Evolutionary conservation across 148 eudicot genomes (phyloP).

Genomic region (Rheum nobile): DNA sequence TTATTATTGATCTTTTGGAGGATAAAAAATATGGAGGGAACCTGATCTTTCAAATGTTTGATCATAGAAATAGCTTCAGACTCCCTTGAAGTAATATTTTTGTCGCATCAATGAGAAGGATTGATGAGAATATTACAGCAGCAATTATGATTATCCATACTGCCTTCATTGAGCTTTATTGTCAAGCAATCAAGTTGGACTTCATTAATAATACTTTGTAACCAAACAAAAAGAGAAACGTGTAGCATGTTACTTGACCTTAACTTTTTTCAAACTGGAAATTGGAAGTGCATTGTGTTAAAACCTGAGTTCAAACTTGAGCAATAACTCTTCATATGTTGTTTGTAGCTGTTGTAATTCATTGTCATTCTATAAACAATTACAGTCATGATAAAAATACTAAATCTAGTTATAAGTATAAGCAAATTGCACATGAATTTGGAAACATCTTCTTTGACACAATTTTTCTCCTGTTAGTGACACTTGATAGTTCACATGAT

Average conservation of each 20-base stretch:
- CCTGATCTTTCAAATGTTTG: slow-evolving; percentile 74
- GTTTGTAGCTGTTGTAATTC: slow-evolving; percentile 45
- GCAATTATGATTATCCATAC: slow-evolving; percentile 10
- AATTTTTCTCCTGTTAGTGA: slow-evolving; percentile 72
- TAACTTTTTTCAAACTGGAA: neutral
- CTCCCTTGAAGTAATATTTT: slow-evolving; percentile 22
- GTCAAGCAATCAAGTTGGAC: slow-evolving; percentile 54
- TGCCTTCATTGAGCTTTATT: slow-evolving; percentile 44
- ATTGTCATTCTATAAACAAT: slow-evolving; percentile 38
- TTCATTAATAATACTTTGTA: slow-evolving; percentile 57
- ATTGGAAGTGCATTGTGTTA: neutral
- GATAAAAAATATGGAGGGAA: slow-evolving; percentile 10
- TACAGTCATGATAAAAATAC: slow-evolving; percentile 8
- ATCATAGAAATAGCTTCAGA: slow-evolving; percentile 51
- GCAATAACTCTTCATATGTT: slow-evolving; percentile 60
- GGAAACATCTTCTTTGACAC: slow-evolving; percentile 39
- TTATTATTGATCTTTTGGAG: no score
- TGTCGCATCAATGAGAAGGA: slow-evolving; percentile 14
- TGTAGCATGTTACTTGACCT: neutral
- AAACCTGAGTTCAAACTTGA: slow-evolving; percentile 70
- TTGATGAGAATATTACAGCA: slow-evolving; percentile 10
- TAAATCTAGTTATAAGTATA: slow-evolving; percentile 9
- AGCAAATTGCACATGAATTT: slow-evolving; percentile 27
- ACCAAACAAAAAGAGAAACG: neutral
- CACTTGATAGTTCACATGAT: slow-evolving; percentile 58